Evolutionary conservation across 2,329 filamentous ascomycete species (phyloP).

Genomic region (Cyphellophora attinorum): DNA sequence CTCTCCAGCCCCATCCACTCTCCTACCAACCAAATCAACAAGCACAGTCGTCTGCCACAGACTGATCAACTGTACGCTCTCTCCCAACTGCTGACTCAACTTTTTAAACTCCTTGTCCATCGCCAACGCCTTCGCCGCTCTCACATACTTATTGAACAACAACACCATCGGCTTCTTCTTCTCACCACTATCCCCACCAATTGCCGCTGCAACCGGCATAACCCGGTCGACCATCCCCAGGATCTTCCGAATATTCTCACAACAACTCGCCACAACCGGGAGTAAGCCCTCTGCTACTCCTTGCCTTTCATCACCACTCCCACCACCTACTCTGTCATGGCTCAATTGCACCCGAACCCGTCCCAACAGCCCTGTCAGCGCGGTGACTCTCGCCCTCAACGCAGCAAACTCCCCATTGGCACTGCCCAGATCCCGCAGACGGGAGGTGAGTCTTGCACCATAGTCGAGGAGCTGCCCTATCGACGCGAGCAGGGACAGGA

Average conservation of each 20-base stretch:
- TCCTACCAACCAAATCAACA: no score
- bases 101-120: slow-evolving; percentile 1
- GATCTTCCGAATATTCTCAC: background rate
- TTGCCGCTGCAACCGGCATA: no score
- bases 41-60: slow-evolving; percentile 2
- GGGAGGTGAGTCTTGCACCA: slow-evolving; percentile 1
- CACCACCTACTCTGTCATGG: no score
- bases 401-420: background rate
- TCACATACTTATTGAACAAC: background rate
- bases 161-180: background rate
- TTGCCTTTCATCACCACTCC: no score
- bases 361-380: no score
- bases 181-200: background rate
- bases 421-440: slow-evolving; percentile 1
- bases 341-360: no score
- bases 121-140: slow-evolving; percentile 1
- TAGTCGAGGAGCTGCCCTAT: slow-evolving; percentile 4
- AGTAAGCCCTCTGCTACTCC: slow-evolving; percentile 1
- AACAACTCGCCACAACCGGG: background rate
- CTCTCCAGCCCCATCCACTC: background rate
- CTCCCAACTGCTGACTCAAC: background rate
- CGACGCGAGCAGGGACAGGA: background rate
- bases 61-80: slow-evolving; percentile 1
- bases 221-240: slow-evolving; percentile 1
- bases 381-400: slow-evolving; percentile 1